Base-by-base conservation (phyloP, 257 asterid species). In the Avicennia marina region DNA sequence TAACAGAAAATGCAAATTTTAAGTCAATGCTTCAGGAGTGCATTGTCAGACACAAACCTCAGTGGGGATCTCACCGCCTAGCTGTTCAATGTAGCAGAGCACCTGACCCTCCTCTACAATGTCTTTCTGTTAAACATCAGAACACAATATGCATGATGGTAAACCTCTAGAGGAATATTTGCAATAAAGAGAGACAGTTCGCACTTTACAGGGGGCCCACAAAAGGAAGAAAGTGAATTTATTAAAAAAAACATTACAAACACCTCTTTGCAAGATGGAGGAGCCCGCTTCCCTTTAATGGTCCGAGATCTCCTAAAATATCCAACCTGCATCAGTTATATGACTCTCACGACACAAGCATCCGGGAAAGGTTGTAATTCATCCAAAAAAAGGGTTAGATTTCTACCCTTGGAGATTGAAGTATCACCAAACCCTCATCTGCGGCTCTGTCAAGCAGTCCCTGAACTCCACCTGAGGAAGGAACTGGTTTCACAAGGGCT, bases 231-330 rank as follows among this genome's bases (percentile, higher is more conserved):
- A n/a, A n/a, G n/a, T n/a, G n/a, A n/a, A n/a, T n/a, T n/a, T n/a
- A n/a, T n/a, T n/a, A n/a, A n/a, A n/a, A n/a, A n/a, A n/a, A n/a
- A n/a, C n/a, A n/a, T n/a, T n/a, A n/a, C n/a, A n/a, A 54, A 53
- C 51, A 90, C 98, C 95, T 87, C 94, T 73, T 81, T 78, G 83
- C 94, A 87, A 29, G 95, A 56, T 39, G 89, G 95, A 71, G 95
- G 95, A 44, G 84, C 78, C 57, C 66, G 76, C 64, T 81, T 87
- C 64, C 95, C 94, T 73, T 87, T 90, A 48, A 90, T 84, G 33
- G 87, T 87, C 69, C 98, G 81, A 41, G 83, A 82, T 84, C 95
- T 84, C 76, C 89, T 72, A 62, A 90, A 90, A 67, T 33, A 73
- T 39, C 98, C 98, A 55, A 90, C 98, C 98, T 90, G 90, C 73